phyloP scores from a whole-genome alignment of 176 grass and related monocot genomes.

The sorghum (Sorghum bicolor) region DNA sequence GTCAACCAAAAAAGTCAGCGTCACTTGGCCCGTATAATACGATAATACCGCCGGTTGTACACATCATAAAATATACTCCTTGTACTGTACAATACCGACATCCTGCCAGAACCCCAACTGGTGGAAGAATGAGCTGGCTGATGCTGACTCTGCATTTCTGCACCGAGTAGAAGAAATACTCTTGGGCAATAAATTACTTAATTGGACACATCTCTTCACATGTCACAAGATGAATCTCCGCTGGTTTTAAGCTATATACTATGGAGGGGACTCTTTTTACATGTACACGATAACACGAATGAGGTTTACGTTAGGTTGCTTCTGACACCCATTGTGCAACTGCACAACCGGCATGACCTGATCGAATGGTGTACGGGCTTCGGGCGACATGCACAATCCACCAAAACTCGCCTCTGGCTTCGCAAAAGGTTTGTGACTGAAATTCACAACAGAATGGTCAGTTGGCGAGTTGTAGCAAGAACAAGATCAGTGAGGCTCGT shows the following conservation, averaged over 20 bases:
- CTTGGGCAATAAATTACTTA: not conserved
- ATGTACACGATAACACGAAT: constrained; percentile 22
- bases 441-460: constrained; percentile 12
- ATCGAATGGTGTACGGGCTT: not conserved
- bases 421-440: constrained; percentile 16
- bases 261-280: not conserved
- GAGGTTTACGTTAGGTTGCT: not conserved
- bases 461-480: not conserved
- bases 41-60: no score
- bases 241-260: constrained; percentile 7
- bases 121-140: not conserved
- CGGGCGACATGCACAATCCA: not conserved
- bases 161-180: not conserved
- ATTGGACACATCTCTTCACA: not conserved
- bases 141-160: not conserved
- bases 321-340: not conserved
- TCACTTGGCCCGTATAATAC: not conserved
- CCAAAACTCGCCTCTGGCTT: not conserved
- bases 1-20: no score
- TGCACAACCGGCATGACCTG: not conserved
- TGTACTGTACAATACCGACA: no score
- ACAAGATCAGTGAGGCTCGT: not conserved
- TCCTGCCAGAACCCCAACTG: not conserved
- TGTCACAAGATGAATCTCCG: not conserved
- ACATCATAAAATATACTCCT: no score